Base-by-base conservation (phyloP, 495 filamentous ascomycete genomes). In the Pseudevernia furfuracea region DNA sequence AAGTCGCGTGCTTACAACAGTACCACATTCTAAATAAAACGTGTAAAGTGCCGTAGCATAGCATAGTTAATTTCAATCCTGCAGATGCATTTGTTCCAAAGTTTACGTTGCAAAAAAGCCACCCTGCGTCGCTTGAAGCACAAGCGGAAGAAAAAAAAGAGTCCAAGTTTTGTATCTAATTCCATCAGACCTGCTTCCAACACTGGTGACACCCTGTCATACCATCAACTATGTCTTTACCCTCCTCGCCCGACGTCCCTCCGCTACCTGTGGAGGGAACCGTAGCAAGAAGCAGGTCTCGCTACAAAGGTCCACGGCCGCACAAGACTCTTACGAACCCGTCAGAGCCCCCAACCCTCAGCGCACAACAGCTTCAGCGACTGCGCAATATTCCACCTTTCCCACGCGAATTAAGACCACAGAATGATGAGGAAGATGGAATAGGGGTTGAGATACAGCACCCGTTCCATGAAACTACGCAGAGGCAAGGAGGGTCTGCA, bases 291-390 rank as follows among this genome's bases (percentile, higher is more conserved):
- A 71, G 69, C 55, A 28, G 58, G 39, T 71, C 69, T 36, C 62
- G 69, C 60, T 71, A 71, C 69, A 71, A 68, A 59, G 64, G 60
- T 38, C 53, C 52, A 39, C 63, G 56, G 23, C 60, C 61, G 17
- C 49, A 41, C 9, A 59, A 60, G n/a, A 7, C 44, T 12, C 19
- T 44, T 28, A 36, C 21, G 14, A 53, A 55, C 36, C 28, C 19
- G 2, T 53, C 41, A 12, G 53, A 66, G 17, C 41, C 53, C 28
- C 53, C 15, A 38, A 59, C 14, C 37, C 21, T 25, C 58, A 34
- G 25, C 53, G 48, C 43, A 61, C 43, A 58, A 37, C 53, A 36
- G 38, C 36, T 49, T 34, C 61, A 64, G 61, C 41, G 21, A 52
- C 36, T 14, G 36, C 55, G 48, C 12, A 25, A 59, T 49, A 19